Conservation (phyloP, 176 grass and related monocot species). For the Ensete glaucum region DNA sequence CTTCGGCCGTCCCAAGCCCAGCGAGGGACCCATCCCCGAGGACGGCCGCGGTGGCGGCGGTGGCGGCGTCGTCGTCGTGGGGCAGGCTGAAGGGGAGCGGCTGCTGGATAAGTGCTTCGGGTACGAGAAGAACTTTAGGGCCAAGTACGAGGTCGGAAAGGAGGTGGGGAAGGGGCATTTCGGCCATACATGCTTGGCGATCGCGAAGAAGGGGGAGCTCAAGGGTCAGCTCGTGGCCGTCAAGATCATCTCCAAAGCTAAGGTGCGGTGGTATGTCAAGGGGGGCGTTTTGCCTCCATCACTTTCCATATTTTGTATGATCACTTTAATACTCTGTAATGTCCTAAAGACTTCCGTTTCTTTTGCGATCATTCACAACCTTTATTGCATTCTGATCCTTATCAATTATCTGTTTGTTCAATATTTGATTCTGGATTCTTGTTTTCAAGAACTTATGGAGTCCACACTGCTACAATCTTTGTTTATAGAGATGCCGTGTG, state of each 20-base stretch:
- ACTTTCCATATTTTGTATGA: not conserved
- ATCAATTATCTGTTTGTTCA: not conserved
- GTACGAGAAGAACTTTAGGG: slow-evolving; percentile 67
- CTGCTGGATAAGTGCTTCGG: slow-evolving; percentile 93
- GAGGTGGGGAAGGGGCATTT: slow-evolving; percentile 95
- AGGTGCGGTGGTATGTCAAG: slow-evolving; percentile 41
- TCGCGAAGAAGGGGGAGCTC: slow-evolving; percentile 73
- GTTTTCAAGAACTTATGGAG: not conserved
- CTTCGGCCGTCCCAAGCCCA: slow-evolving; percentile 11
- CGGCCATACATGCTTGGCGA: slow-evolving; percentile 79
- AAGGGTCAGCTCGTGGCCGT: slow-evolving; percentile 74
- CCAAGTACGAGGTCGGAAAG: slow-evolving; percentile 91
- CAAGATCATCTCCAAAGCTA: slow-evolving; percentile 96
- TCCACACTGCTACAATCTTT: not conserved
- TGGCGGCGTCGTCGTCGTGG: not conserved
- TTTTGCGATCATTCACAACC: not conserved
- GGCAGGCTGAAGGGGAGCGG: slow-evolving; percentile 17
- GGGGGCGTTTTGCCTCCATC: slow-evolving; percentile 12
- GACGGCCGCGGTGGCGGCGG: slow-evolving; percentile 10
- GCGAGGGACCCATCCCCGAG: slow-evolving; percentile 32
- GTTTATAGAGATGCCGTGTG: not conserved
- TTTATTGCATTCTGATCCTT: not conserved
- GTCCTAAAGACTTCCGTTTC: too few relatives aligned
- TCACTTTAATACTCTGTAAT: not conserved
- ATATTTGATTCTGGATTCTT: not conserved